phyloP scores from a whole-genome alignment of 179 eudicot genomes.

The Amaranthus tricolor region DNA sequence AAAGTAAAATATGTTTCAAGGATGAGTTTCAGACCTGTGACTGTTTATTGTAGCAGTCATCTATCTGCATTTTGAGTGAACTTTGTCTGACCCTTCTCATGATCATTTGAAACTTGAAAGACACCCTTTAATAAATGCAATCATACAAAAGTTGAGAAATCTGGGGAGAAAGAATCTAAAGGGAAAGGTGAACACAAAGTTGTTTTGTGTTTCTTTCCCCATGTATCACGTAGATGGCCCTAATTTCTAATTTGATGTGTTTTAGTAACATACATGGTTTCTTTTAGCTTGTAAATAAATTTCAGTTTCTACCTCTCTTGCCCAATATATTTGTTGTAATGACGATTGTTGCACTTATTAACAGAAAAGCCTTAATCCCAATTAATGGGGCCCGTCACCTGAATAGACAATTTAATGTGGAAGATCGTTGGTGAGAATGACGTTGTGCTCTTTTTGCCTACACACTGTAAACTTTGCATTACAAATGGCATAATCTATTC shows the following conservation, averaged over 20 bases:
- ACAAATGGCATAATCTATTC: background rate
- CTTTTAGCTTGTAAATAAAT: no score
- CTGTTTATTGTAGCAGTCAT: background rate
- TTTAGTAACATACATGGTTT: background rate
- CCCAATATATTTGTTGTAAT: background rate
- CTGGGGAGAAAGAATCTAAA: background rate
- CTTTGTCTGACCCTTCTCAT: background rate
- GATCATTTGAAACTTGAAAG: background rate
- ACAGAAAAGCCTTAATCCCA: background rate
- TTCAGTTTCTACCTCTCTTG: no score
- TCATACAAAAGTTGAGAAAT: background rate
- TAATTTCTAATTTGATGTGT: no score
- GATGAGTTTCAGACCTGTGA: background rate
- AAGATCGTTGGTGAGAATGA: background rate
- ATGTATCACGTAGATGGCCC: no score
- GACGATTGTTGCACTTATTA: background rate
- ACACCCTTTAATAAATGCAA: background rate
- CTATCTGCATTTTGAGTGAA: background rate
- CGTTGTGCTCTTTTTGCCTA: background rate
- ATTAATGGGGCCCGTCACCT: background rate
- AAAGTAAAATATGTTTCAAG: background rate
- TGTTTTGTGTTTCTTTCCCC: background rate
- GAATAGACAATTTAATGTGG: background rate
- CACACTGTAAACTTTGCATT: background rate
- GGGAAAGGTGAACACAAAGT: background rate